Evolutionary conservation across 371 early-diverging fungal species (phyloP), one percentile per base, ranked within the genome.

Genomic region (Syncephalastrum monosporum): DNA sequence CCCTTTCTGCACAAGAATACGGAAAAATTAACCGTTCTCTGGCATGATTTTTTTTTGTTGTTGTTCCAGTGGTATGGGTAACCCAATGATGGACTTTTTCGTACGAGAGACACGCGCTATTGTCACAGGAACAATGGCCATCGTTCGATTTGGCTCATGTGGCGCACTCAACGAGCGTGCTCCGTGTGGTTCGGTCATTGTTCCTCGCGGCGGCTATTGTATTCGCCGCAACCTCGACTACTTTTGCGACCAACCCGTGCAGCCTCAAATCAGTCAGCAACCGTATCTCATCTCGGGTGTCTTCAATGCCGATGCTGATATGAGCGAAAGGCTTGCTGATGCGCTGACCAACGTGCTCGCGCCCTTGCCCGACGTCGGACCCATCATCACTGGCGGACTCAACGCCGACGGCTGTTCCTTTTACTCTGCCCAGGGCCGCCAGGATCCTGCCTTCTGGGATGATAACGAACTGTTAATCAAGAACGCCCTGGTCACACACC

Each of bases 71-170:
- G 80, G 80, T 21, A 85, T 85, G 90, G 97, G 97, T 41, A 71
- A 83, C 10, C 68, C 90, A 3, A 95, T 94, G 93, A 92, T 94
- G 90, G 97, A 97, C 69, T 93, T 97, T 61, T 89, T 96, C 60
- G 86, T 97, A 14, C 84, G 98, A 23, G 98, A 97, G 69, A 79
- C 86, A 23, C 84, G 98, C 43, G 91, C 91, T 27, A 87, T 92
- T 41, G 89, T 90, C 1, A 74, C 85, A 25, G 98, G 98, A 1
- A 89, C 90, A 5, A 65, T 97, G 72, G 68, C 80, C 16, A 88
- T 97, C 29, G 80, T 94, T 52, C 79, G 97, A 33, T 85, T 96
- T 65, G 98, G 98, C 0, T 91, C 94, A 3, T 96, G 96, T 67
- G 98, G 98, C 3, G 82, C 90, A 19, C 72, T 95, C 41, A 80